Conservation (phyloP, 2,329 filamentous ascomycete species). For the Fusarium miscanthi region DNA sequence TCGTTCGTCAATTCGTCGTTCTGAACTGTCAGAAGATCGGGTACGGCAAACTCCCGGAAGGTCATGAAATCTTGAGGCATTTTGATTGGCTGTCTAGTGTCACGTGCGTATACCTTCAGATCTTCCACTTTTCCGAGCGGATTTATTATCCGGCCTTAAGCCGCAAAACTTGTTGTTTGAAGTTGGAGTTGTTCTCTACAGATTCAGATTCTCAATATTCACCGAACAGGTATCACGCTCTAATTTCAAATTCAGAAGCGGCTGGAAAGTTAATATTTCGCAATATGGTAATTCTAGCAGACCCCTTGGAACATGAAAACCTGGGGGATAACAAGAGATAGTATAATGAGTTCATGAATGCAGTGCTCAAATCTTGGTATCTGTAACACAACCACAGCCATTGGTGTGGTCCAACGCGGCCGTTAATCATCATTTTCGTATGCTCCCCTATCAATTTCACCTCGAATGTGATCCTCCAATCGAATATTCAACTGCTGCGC, state of each 20-base stretch:
- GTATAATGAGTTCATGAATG: constrained; percentile 33
- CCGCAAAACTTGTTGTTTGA: constrained; percentile 4
- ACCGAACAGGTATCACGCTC: neutral
- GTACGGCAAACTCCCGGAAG: no score
- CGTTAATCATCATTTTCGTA: constrained; percentile 45
- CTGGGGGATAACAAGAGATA: constrained; percentile 23
- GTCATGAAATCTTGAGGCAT: no score
- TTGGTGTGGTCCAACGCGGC: constrained; percentile 29
- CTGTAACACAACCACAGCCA: constrained; percentile 35
- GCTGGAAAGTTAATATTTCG: neutral
- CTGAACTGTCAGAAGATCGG: no score
- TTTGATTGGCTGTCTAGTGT: no score
- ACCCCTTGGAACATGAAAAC: constrained; percentile 21
- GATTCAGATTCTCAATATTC: neutral
- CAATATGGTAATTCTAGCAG: constrained; percentile 19
- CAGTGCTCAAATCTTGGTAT: constrained; percentile 41
- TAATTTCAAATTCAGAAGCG: neutral
- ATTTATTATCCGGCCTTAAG: constrained; percentile 5
- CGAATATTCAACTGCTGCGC: constrained; percentile 70
- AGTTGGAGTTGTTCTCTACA: neutral
- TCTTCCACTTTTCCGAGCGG: constrained; percentile 26
- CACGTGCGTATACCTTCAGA: no score
- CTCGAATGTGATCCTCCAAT: constrained; percentile 76
- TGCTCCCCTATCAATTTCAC: constrained; percentile 73
- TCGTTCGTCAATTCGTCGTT: constrained; percentile 48